Percentiles rank a stretch among this genome's conserved stretches.
These are phyloP conservation scores for Phlebopus sp. DNA, from an alignment of 1,284 basidiomycete species.

Conservation along the genomic window DNA sequence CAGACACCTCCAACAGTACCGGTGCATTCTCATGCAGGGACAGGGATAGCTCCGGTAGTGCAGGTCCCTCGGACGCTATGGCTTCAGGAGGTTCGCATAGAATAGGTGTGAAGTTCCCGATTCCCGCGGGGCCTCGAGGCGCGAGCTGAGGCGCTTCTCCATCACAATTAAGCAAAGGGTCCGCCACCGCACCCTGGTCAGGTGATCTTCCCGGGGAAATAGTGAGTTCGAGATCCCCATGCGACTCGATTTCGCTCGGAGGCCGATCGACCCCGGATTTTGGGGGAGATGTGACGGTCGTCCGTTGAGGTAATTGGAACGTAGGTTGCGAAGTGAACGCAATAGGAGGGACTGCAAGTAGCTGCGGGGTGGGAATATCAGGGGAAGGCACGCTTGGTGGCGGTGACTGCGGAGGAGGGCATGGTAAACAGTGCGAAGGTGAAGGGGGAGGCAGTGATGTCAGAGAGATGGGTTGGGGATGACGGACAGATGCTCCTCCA, in stretches of 20 bases:
- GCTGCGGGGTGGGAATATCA: slow-evolving; percentile 22
- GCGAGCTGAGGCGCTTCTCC: slow-evolving; percentile 11
- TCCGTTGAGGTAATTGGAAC: slow-evolving; percentile 28
- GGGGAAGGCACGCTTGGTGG: slow-evolving; percentile 8
- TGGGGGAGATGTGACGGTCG: slow-evolving; percentile 18
- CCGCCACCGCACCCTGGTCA: slow-evolving; percentile 19
- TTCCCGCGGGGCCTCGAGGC: slow-evolving; percentile 24
- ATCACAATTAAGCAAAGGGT: slow-evolving; percentile 13
- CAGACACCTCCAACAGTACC: slow-evolving; percentile 10
- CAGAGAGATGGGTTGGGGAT: slow-evolving; percentile 16
- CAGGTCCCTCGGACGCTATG: slow-evolving; percentile 19
- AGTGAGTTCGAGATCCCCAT: slow-evolving; percentile 16
- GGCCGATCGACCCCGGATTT: slow-evolving; percentile 31
- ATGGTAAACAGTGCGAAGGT: slow-evolving; percentile 10
- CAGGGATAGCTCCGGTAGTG: slow-evolving; percentile 14
- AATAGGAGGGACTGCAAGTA: slow-evolving; percentile 9
- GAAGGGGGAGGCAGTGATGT: slow-evolving; percentile 16
- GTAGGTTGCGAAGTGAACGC: slow-evolving; percentile 11
- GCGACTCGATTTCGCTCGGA: slow-evolving; percentile 8
- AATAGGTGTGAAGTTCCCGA: slow-evolving; percentile 25
- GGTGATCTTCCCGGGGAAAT: slow-evolving; percentile 16
- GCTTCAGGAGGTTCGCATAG: slow-evolving; percentile 32
- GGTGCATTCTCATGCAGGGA: slow-evolving; percentile 12
- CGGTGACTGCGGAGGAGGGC: slow-evolving; percentile 15
- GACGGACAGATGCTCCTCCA: slow-evolving; percentile 16